Percentiles rank a stretch among this genome's conserved stretches.
These are phyloP conservation scores for Fonsecaea nubica DNA, from an alignment of 2,329 filamentous ascomycete genomes.

Conservation along the genomic window DNA sequence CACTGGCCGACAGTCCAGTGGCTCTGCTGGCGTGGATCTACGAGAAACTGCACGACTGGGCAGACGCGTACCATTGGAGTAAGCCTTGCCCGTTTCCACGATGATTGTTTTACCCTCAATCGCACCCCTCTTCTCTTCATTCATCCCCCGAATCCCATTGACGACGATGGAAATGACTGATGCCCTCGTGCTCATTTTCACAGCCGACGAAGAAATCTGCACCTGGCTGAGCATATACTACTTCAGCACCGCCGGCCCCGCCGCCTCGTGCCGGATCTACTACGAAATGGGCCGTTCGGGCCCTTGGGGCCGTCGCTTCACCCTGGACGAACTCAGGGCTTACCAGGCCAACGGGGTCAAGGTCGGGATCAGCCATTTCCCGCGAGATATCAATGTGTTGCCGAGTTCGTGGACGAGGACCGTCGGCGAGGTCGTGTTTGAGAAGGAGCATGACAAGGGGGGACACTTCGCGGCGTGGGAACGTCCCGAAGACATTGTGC, in stretches of 20 bases:
- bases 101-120: neutral
- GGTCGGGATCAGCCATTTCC: slow-evolving; percentile 61
- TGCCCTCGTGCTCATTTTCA: neutral
- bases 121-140: neutral
- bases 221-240: slow-evolving; percentile 76
- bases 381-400: slow-evolving; percentile 57
- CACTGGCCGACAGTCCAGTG: slow-evolving; percentile 71
- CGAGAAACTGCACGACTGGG: slow-evolving; percentile 81
- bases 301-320: slow-evolving; percentile 26
- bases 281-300: slow-evolving; percentile 65
- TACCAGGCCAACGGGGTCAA: slow-evolving; percentile 57
- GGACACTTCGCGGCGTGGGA: slow-evolving; percentile 64
- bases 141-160: neutral
- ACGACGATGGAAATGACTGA: neutral
- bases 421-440: slow-evolving; percentile 59
- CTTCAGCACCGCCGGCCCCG: slow-evolving; percentile 73
- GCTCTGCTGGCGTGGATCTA: slow-evolving; percentile 78
- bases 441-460: slow-evolving; percentile 51
- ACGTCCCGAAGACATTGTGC: slow-evolving; percentile 53
- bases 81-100: neutral
- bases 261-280: slow-evolving; percentile 69
- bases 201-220: slow-evolving; percentile 72
- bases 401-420: slow-evolving; percentile 59
- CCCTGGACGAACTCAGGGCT: slow-evolving; percentile 12
- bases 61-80: slow-evolving; percentile 72